Base-by-base conservation (phyloP, 1,139 yeast genomes). In the Suhomyces choctaworum region DNA sequence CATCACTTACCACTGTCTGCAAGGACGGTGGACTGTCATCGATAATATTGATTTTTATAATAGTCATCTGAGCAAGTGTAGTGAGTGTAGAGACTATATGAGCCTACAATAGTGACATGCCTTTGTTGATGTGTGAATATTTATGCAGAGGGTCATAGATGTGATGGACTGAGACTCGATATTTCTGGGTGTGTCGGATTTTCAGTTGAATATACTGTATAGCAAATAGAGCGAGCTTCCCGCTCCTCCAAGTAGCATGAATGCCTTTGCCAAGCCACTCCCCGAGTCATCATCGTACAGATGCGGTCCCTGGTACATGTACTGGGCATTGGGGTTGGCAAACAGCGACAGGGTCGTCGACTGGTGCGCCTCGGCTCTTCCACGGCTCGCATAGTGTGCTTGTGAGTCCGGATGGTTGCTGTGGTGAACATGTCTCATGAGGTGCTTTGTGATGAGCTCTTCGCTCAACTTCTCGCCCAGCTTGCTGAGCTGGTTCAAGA, bases 361-460 rank as follows among this genome's bases (percentile, higher is more conserved):
- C 14, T 16, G 29, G 10, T 25, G 14, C 4, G 23, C 12, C 5
- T 13, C 17, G 4, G 32, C n/a, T 16, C 30, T 22, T 12, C 29
- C 30, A 11, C 27, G 15, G 8, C 15, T 11, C 1, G 17, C 11
- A 13, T 19, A 19, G 10, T 16, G n/a, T 3, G 31, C 6, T 3
- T 17, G 15, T 12, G 47, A 52, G 12, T 28, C 31, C 4, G 25
- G 23, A 17, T 17, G 20, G n/a, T 25, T 29, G 14, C 33, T 26
- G 17, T 29, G 31, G 31, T 60, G 60, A 1, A 63, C 62, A 44
- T 65, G 73, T 27, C 74, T 50, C 66, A 66, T 62, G 37, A 70
- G 50, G 46, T 68, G 72, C 46, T 70, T 70, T 14, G 75, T 70
- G 22, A 68, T 54, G 9, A 68, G 49, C 45, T 70, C 76, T 42